Conservation (phyloP, 768 basidiomycete genomes). For the Tricholoma hemisulphureum region DNA sequence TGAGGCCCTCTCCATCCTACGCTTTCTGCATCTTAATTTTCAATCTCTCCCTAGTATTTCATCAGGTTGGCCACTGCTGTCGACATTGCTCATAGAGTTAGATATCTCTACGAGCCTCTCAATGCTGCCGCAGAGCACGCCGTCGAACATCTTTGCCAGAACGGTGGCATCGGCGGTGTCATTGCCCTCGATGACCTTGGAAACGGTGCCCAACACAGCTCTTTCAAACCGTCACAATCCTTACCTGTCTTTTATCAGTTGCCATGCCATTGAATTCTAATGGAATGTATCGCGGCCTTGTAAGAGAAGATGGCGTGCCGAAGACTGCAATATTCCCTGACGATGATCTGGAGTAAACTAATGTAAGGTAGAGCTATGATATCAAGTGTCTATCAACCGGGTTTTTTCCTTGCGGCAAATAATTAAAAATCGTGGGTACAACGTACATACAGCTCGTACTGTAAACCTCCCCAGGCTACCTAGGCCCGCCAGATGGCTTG, state of each 20-base stretch:
- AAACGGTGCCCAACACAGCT: slow-evolving; percentile 47
- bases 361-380: no score
- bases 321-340: slow-evolving; percentile 78
- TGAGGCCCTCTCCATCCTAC: slow-evolving; percentile 31
- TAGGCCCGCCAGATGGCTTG: slow-evolving; percentile 19
- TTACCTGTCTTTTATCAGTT: slow-evolving; percentile 41
- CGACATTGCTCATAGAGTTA: slow-evolving; percentile 66
- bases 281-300: slow-evolving; percentile 83
- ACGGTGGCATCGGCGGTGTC: slow-evolving; percentile 72
- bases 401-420: no score
- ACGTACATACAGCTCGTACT: not conserved
- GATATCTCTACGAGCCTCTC: slow-evolving; percentile 56
- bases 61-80: slow-evolving; percentile 68
- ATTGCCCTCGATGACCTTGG: slow-evolving; percentile 70
- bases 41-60: slow-evolving; percentile 54
- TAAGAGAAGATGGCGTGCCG: slow-evolving; percentile 64
- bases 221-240: not conserved
- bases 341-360: slow-evolving; percentile 47
- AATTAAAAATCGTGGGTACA: not conserved
- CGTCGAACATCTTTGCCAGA: slow-evolving; percentile 53
- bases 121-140: slow-evolving; percentile 51
- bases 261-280: slow-evolving; percentile 71
- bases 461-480: not conserved
- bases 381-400: no score
- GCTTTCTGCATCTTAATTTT: slow-evolving; percentile 3